Evolutionary conservation across 208 protist species (phyloP), one percentile per base, ranked within the genome.

Genomic region (Trypanosoma rangeli): DNA sequence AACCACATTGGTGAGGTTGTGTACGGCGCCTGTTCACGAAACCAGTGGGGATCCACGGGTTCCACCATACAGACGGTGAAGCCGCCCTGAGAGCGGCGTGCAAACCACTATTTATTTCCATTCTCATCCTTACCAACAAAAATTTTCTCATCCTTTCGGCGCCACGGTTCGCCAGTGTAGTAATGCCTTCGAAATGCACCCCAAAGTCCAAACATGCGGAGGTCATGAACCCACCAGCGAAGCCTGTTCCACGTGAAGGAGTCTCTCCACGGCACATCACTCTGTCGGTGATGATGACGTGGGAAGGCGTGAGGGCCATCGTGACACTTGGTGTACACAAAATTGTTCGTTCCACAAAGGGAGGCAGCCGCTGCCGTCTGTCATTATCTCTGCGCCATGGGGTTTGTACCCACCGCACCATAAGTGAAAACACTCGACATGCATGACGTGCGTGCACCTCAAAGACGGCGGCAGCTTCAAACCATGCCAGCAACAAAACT

Each of bases 111-210:
- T 78, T 96, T 96, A 77, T 94, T 96, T 62, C 91, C 91, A 76
- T 92, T 92, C 61, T 96, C 91, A 60, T 96, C 91, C 73, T 94
- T 96, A 35, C 91, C 91, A 39, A 91, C 85, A 73, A 96, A 96
- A 74, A 96, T 96, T 77, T 93, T 93, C 76, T 96, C 91, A 72
- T 94, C 91, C 80, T 93, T 93, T 42, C 87, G 76, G 24, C 91
- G 84, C 89, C 91, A 96, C 2, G 81, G 29, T 73, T 96, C 91
- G 24, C 88, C 89, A 73, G 94, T 87, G 82, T 96, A 96, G 68
- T 87, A 84, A 74, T 94, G 89, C 65, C 80, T 79, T 46, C 71
- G 55, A 9, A 96, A 15, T 10, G 86, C 82, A n/a, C 85, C 89
- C 63, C 77, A 85, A 54, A 96, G 82, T 31, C 91, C 91, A 68